These are phyloP conservation scores for Blastomyces gilchristii DNA, from an alignment of 2,329 filamentous ascomycete species.

Conservation along the genomic window DNA sequence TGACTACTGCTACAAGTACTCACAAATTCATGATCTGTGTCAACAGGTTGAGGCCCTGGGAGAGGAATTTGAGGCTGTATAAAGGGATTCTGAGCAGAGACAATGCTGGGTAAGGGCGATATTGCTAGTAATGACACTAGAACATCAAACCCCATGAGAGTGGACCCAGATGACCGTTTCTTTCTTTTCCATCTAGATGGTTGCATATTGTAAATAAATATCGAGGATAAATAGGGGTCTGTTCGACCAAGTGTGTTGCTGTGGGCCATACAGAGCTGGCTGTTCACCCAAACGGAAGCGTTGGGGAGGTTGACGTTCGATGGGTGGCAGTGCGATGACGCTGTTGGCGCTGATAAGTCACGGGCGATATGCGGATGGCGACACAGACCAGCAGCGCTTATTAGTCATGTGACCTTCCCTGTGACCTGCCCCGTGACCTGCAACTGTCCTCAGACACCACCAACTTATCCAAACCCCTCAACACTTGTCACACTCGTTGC, in stretches of 20 bases:
- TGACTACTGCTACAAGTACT: conserved; percentile 7
- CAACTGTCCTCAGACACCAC: background rate
- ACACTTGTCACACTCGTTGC: background rate
- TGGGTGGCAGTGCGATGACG: background rate
- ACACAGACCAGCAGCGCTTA: background rate
- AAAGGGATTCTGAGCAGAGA: conserved; percentile 21
- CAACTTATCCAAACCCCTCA: background rate
- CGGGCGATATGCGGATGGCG: background rate
- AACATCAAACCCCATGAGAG: background rate
- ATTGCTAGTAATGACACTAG: background rate
- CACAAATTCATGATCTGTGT: conserved; percentile 30
- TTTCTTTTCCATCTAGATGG: conserved; percentile 8
- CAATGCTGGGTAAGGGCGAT: conserved; percentile 17
- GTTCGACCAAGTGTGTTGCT: background rate
- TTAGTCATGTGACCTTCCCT: conserved; percentile 1
- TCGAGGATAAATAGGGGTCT: background rate
- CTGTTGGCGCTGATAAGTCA: background rate
- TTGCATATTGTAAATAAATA: conserved; percentile 1
- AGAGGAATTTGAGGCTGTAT: conserved; percentile 28
- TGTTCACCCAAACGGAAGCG: background rate
- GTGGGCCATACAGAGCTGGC: background rate
- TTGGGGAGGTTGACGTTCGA: background rate
- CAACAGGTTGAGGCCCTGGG: conserved; percentile 16
- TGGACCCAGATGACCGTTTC: background rate
- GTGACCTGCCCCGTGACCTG: background rate